These are phyloP conservation scores for Didymella sp. DNA, from an alignment of 2,329 filamentous ascomycete genomes.

Conservation along the genomic window DNA sequence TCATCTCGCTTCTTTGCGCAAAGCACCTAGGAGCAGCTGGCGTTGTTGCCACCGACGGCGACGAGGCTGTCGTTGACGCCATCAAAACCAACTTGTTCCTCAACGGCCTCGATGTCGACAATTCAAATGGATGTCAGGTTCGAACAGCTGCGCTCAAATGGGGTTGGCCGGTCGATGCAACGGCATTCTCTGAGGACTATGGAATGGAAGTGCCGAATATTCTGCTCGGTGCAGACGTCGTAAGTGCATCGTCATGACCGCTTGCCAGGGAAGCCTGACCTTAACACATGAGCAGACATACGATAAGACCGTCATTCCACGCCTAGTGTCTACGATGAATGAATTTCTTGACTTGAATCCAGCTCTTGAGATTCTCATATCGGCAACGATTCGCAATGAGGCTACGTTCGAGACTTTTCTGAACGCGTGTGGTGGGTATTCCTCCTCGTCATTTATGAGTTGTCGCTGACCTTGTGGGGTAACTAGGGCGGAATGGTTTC, in stretches of 20 bases:
- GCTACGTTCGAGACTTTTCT: conserved; percentile 72
- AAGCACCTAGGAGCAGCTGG: conserved; percentile 67
- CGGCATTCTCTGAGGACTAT: conserved; percentile 63
- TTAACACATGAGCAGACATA: conserved; percentile 64
- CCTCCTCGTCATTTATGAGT: conserved; percentile 41
- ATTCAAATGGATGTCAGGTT: conserved; percentile 43
- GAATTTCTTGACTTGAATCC: conserved; percentile 67
- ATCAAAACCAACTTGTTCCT: conserved; percentile 72
- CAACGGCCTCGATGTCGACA: conserved; percentile 66
- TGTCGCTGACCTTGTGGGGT: conserved; percentile 49
- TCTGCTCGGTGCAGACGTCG: conserved; percentile 76
- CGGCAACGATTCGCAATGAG: conserved; percentile 73
- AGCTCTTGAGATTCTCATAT: conserved; percentile 66
- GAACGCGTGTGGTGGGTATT: conserved; percentile 61
- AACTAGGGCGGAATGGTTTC: conserved; percentile 47
- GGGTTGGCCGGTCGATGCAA: conserved; percentile 66
- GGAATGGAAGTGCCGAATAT: conserved; percentile 62
- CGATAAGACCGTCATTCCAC: conserved; percentile 68
- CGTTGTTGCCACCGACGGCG: conserved; percentile 76
- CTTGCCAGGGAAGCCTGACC: conserved; percentile 18
- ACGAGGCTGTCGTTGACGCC: conserved; percentile 72
- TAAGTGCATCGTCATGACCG: conserved; percentile 43
- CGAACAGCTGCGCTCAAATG: conserved; percentile 66
- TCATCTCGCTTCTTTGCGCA: conserved; percentile 76
- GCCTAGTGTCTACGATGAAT: conserved; percentile 69